Base-by-base conservation (phyloP, 441 rosid genomes). In the Hura crepitans region DNA sequence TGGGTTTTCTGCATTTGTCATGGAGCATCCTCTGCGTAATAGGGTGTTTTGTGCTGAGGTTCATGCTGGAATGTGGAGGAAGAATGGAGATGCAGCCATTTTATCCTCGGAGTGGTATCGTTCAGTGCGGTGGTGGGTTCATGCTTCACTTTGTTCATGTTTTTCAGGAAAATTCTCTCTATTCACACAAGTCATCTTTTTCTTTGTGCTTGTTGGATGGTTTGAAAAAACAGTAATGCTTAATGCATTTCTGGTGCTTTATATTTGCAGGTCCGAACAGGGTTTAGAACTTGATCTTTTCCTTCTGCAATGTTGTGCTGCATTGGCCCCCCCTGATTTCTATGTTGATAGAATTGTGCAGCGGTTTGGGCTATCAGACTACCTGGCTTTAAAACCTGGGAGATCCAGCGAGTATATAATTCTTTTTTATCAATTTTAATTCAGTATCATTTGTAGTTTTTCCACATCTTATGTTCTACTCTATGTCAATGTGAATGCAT, bases 201-300 rank as follows among this genome's bases (percentile, higher is more conserved):
- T 51, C 46, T 65, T 33, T 5, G 2, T 72, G 47, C 47, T 67
- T 31, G 20, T 53, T 31, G 22, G 54, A 61, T 50, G 56, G 54
- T 70, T 57, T 28, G 18, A 15, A 23, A 50, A 20, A 30, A 63
- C 43, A 37, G 46, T 53, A 18, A 57, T 73, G 17, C 45, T 57
- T 23, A 66, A 31, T 10, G 53, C 46, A 66, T 74, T 83, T 76
- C 72, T 77, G 42, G 69, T 68, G 70, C 62, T 72, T 75, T 64
- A 30, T n/a, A 47, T 55, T 72, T 80, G 74, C 96, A 96, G 99
- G 99, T 83, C 96, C 64, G 98, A 89, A 70, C 96, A 85, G 82
- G 96, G 97, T 66, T 87, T 93, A 80, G 98, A 96, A 81, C 90
- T 86, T 78, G 99, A 96, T 89, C 89, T 96, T 66, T 96, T 96